These are phyloP conservation scores for Lodderomyces oxycetoniae DNA, from an alignment of 1,139 yeast species.

Conservation along the genomic window DNA sequence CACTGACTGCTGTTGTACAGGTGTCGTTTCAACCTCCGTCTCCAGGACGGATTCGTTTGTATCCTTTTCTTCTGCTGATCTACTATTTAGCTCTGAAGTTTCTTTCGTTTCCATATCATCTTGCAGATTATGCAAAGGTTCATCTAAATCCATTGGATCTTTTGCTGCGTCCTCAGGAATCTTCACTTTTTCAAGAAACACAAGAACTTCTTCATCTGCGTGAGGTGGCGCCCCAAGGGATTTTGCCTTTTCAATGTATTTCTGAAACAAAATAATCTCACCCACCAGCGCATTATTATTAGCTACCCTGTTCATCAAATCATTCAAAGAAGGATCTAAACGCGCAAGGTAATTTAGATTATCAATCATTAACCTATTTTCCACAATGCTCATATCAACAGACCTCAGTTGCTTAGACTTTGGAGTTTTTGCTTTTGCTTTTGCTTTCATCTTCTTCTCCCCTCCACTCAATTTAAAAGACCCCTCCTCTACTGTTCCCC, in stretches of 20 bases:
- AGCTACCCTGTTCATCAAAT: constrained; percentile 79
- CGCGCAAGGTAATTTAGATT: constrained; percentile 80
- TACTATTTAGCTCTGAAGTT: background rate
- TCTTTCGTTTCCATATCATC: constrained; percentile 1
- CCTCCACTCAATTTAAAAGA: background rate
- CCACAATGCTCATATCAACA: constrained; percentile 52
- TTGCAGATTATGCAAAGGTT: too few relatives aligned
- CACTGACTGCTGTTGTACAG: too few relatives aligned
- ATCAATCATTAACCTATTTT: constrained; percentile 74
- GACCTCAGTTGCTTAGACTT: constrained; percentile 11
- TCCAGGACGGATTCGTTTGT: too few relatives aligned
- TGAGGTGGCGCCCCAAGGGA: constrained; percentile 64
- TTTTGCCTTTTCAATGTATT: constrained; percentile 70
- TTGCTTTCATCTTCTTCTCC: constrained; percentile 3
- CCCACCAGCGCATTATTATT: constrained; percentile 67
- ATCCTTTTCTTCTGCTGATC: constrained; percentile 1
- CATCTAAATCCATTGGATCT: background rate
- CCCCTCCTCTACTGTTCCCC: background rate
- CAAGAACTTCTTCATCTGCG: constrained; percentile 20
- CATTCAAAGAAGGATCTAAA: constrained; percentile 59
- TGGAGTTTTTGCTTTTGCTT: background rate
- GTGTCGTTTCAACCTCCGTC: too few relatives aligned
- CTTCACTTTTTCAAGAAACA: background rate
- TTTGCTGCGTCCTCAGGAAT: background rate
- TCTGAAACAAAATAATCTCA: constrained; percentile 73